Percentiles rank a stretch among this genome's conserved stretches.
These are phyloP conservation scores for Przewalskia tangutica DNA, from an alignment of 257 asterid genomes.

Conservation along the genomic window DNA sequence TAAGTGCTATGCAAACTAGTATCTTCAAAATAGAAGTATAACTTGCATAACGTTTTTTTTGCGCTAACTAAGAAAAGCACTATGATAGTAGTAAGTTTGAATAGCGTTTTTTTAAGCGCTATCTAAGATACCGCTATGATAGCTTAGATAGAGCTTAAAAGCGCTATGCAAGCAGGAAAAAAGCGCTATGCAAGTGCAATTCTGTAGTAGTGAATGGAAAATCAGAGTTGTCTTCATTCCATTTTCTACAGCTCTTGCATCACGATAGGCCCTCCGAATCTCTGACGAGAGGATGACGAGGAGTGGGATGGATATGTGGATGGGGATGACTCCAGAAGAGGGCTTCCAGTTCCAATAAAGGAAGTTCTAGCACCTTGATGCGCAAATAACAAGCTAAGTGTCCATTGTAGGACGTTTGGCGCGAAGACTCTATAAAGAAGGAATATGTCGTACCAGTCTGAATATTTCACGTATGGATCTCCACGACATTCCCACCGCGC, in stretches of 20 bases:
- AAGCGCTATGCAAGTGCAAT: no score
- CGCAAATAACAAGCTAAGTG: slow-evolving; percentile 45
- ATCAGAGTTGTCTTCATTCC: slow-evolving; percentile 16
- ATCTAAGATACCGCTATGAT: no score
- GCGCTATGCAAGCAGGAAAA: no score
- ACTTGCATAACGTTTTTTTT: no score
- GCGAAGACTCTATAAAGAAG: slow-evolving; percentile 65
- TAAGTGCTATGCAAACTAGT: no score
- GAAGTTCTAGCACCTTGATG: slow-evolving; percentile 46
- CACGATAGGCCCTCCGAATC: slow-evolving; percentile 8
- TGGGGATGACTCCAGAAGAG: slow-evolving; percentile 33
- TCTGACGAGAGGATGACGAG: slow-evolving; percentile 1
- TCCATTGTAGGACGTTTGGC: slow-evolving; percentile 67
- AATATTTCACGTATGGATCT: slow-evolving; percentile 62
- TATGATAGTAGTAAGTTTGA: no score
- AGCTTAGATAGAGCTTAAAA: no score
- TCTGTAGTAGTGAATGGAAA: no score
- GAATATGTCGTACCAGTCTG: slow-evolving; percentile 75
- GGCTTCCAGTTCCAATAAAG: slow-evolving; percentile 61
- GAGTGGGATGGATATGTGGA: slow-evolving; percentile 3
- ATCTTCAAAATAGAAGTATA: no score
- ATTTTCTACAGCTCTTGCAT: slow-evolving; percentile 28
- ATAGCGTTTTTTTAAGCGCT: no score
- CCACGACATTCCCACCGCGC: slow-evolving; percentile 74
- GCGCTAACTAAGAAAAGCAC: no score